Percentiles rank a stretch among this genome's conserved stretches.
phyloP scores from a whole-genome alignment of 2,329 filamentous ascomycete species.

The Falciphora oryzae region DNA sequence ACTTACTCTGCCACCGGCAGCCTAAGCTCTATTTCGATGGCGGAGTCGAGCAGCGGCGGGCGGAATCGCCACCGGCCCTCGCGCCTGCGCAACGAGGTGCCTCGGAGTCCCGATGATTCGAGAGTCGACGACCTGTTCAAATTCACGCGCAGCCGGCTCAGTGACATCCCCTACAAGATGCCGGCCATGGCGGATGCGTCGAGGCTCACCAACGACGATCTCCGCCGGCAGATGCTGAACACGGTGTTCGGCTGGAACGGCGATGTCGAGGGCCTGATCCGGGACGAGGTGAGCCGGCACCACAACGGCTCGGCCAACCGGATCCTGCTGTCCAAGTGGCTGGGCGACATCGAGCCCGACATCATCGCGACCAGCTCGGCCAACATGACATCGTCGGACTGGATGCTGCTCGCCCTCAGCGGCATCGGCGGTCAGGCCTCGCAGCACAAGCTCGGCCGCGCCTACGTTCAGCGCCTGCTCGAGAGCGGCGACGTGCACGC shows the following conservation, averaged over 20 bases:
- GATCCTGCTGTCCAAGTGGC: conserved; percentile 86
- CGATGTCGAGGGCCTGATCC: conserved; percentile 73
- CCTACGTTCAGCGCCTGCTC: conserved; percentile 84
- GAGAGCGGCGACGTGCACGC: conserved; percentile 88
- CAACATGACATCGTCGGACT: conserved; percentile 89
- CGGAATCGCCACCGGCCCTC: conserved; percentile 51
- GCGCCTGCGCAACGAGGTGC: conserved; percentile 71
- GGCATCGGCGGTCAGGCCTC: conserved; percentile 74
- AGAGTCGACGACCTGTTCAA: conserved; percentile 78
- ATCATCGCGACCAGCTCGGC: conserved; percentile 74
- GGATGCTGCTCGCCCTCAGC: conserved; percentile 92
- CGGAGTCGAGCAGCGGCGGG: conserved; percentile 37
- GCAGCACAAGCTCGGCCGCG: conserved; percentile 83
- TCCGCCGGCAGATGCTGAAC: conserved; percentile 84
- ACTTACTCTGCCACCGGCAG: conserved; percentile 49
- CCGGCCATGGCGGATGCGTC: conserved; percentile 52
- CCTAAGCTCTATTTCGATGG: conserved; percentile 42
- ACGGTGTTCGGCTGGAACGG: conserved; percentile 94
- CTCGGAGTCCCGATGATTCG: conserved; percentile 70
- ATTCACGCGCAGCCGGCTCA: conserved; percentile 72
- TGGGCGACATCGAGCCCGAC: conserved; percentile 78
- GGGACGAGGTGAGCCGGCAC: conserved; percentile 77
- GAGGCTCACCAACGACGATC: conserved; percentile 67
- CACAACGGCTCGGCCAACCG: conserved; percentile 66
- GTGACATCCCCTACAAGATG: conserved; percentile 72